Percentiles rank a stretch among this genome's conserved stretches.
Conservation (phyloP, 2,329 filamentous ascomycete genomes). For the Sporothrix globosa region DNA sequence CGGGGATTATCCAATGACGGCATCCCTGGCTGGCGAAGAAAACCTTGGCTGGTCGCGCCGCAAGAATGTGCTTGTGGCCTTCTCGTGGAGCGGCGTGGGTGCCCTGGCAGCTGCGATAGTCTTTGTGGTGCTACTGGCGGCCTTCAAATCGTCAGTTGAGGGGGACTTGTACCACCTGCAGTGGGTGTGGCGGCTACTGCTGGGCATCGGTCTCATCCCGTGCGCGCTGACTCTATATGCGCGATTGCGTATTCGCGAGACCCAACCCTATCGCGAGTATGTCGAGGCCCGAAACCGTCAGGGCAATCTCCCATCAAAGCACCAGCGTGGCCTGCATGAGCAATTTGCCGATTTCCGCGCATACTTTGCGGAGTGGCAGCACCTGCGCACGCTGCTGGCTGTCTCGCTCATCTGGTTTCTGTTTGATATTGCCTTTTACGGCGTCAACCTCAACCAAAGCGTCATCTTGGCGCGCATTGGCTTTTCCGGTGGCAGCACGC, state of each 20-base stretch:
- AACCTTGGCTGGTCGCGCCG: conserved; percentile 11
- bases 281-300: background rate
- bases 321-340: background rate
- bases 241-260: background rate
- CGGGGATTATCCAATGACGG: conserved; percentile 12
- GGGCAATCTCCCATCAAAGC: background rate
- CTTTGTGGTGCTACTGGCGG: background rate
- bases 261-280: background rate
- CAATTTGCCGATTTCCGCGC: conserved; percentile 6
- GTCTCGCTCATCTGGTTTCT: conserved; percentile 13
- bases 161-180: background rate
- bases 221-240: conserved; percentile 12
- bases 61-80: conserved; percentile 1
- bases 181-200: conserved; percentile 1
- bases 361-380: conserved; percentile 2
- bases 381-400: conserved; percentile 1
- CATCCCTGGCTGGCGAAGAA: conserved; percentile 7
- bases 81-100: conserved; percentile 14
- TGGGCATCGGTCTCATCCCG: background rate
- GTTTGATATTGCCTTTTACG: conserved; percentile 55
- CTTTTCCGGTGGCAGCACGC: conserved; percentile 56
- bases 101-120: background rate
- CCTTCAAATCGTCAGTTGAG: background rate
- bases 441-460: conserved; percentile 63
- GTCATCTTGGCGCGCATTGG: conserved; percentile 64